Base-by-base conservation (phyloP, 495 filamentous ascomycete species). In the Neurospora intermedia region DNA sequence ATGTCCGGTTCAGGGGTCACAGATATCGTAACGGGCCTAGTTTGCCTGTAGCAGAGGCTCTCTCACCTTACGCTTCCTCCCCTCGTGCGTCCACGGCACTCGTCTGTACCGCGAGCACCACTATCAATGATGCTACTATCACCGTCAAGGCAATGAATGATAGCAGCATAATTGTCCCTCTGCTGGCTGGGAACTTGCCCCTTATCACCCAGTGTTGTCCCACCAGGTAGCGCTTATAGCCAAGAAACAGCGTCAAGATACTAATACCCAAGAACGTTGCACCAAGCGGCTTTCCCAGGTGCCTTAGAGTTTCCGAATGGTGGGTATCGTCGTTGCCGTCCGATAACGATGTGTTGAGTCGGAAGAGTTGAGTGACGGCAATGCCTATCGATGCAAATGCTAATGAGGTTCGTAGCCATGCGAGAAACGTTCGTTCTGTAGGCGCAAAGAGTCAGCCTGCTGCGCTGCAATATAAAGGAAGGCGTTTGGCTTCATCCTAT, bases 311-410 rank as follows among this genome's bases (percentile, higher is more conserved):
- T 18, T 82, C 75, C 9, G 79, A 78, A 38, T 79, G 77, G 35
- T 77, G 39, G 15, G 54, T 27, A 62, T 23, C 9, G 54, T 62
- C 54, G 27, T 75, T 74, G 27, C 79, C 76, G 23, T 79, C 74
- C 11, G 83, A 77, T 73, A 91, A 82, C 42, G 90, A 85, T 35
- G 88, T 92, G 85, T 97, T 97, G 69, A 98, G 89, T 38, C 96
- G 91, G 83, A 99, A 98, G 69, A 99, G 88, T 81, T 99, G 96
- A 2, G 96, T 98, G 69, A 99, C 89, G 70, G 95, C 96, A 74
- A 99, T 94, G 72, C 96, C 96, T 77, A 99, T 99, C 69, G 91
- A 94, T 45, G 96, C 96, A 80, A 99, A 99, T 69, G 95, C 93
- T 59, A 99, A 87, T 27, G 94, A 97, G 20, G 96, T 99, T 66